Conservation (phyloP, 2,329 filamentous ascomycete species). For the Xylariaceae sp. region DNA sequence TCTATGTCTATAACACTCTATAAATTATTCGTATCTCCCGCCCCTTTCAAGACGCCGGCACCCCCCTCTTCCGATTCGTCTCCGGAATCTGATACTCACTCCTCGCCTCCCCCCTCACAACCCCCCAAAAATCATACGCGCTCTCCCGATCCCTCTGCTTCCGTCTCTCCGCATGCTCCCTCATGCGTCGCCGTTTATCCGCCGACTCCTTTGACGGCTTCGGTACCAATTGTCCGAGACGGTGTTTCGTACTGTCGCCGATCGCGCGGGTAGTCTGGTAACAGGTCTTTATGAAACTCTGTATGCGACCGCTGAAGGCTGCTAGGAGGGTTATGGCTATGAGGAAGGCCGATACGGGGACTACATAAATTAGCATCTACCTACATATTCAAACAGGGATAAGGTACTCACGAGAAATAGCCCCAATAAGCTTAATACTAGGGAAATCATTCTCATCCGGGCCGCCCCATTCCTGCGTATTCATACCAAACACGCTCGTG, state of each 20-base stretch:
- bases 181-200: constrained; percentile 19
- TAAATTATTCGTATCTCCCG: neutral
- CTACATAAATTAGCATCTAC: constrained; percentile 14
- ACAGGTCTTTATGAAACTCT: constrained; percentile 28
- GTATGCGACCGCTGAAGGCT: constrained; percentile 49
- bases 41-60: neutral
- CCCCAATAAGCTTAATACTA: constrained; percentile 41
- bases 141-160: constrained; percentile 28
- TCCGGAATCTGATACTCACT: constrained; percentile 36
- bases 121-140: constrained; percentile 39
- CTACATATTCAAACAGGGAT: too few relatives aligned
- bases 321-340: constrained; percentile 47
- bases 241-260: constrained; percentile 18
- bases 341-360: constrained; percentile 44
- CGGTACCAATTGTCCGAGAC: constrained; percentile 28
- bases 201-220: constrained; percentile 24
- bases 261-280: constrained; percentile 18
- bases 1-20: neutral
- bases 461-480: constrained; percentile 55
- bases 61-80: constrained; percentile 30
- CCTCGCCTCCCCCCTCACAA: constrained; percentile 30
- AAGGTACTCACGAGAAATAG: constrained; percentile 36
- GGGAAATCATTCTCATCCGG: constrained; percentile 37
- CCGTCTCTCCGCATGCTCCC: constrained; percentile 22
- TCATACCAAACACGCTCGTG: constrained; percentile 61